phyloP scores from a whole-genome alignment of 164 flowering plant species.

The Nelumbo lutea region DNA sequence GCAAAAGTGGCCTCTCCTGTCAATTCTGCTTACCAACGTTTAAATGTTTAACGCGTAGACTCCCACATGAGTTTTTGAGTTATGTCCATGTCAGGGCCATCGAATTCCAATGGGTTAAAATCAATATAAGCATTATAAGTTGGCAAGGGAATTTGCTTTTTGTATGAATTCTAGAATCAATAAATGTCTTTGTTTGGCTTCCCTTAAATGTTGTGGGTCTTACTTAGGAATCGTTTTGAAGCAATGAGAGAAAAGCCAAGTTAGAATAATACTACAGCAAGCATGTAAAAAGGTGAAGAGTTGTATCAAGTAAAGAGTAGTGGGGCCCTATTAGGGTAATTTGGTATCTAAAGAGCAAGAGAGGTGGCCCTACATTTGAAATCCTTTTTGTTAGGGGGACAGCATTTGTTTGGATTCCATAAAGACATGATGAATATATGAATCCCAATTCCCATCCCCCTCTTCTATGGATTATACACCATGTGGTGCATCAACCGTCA shows the following conservation, averaged over 20 bases:
- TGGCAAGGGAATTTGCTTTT: slow-evolving; percentile 1
- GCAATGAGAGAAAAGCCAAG: not conserved
- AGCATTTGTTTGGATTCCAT: slow-evolving; percentile 24
- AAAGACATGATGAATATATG: slow-evolving; percentile 24
- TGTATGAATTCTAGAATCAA: slow-evolving; percentile 9
- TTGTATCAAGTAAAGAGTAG: slow-evolving; percentile 2
- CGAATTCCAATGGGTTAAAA: not conserved
- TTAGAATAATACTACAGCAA: not conserved
- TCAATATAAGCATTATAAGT: not conserved
- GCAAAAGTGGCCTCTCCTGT: not conserved
- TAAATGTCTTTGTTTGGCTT: slow-evolving; percentile 1
- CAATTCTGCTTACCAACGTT: not conserved
- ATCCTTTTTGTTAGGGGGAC: slow-evolving; percentile 9
- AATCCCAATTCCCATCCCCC: slow-evolving; percentile 9
- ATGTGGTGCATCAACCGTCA: too few relatives aligned
- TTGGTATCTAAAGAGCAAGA: slow-evolving; percentile 8
- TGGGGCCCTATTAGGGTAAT: not conserved
- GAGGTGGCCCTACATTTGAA: slow-evolving; percentile 4
- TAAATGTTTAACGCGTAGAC: not conserved
- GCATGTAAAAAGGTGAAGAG: slow-evolving; percentile 6
- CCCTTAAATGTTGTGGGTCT: not conserved
- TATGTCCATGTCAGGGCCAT: not conserved
- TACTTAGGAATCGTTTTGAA: slow-evolving; percentile 2
- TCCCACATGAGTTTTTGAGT: not conserved
- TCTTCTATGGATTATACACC: not conserved